Conservation (phyloP, 2,329 filamentous ascomycete genomes). For the Microcyclosporella mali region DNA sequence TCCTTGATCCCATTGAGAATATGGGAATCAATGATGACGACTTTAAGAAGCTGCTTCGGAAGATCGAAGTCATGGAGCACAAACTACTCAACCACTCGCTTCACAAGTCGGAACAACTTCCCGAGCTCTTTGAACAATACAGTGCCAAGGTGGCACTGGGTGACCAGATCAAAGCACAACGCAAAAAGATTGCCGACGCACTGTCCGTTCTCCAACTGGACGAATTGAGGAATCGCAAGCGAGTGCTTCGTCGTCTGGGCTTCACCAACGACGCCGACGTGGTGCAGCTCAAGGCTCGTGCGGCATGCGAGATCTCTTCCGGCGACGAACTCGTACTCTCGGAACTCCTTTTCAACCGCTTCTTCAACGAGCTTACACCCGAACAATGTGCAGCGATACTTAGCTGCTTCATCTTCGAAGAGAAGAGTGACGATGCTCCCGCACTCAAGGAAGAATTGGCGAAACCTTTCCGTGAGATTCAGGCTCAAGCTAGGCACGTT, state of each 20-base stretch:
- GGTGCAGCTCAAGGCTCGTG: conserved; percentile 91
- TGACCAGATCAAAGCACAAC: conserved; percentile 77
- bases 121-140: conserved; percentile 82
- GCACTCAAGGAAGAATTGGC: conserved; percentile 72
- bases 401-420: conserved; percentile 95
- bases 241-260: conserved; percentile 83
- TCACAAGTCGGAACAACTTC: conserved; percentile 79
- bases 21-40: conserved; percentile 90
- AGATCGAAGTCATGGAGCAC: conserved; percentile 95
- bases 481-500: conserved; percentile 77
- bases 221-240: conserved; percentile 91
- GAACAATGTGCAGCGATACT: conserved; percentile 81
- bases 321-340: conserved; percentile 91
- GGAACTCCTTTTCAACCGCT: conserved; percentile 90
- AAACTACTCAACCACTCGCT: conserved; percentile 81
- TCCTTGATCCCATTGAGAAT: conserved; percentile 89
- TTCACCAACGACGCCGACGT: conserved; percentile 96
- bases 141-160: conserved; percentile 68
- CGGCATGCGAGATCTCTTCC: conserved; percentile 95
- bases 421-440: conserved; percentile 74
- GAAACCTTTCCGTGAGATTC: conserved; percentile 80
- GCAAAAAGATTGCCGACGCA: conserved; percentile 78
- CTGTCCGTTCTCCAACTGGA: conserved; percentile 89
- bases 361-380: conserved; percentile 91
- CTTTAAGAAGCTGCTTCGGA: conserved; percentile 85